A percentile compares a stretch with the other conserved stretches of the same genome.
phyloP scores from a whole-genome alignment of 768 basidiomycete genomes.

The Suillus occidentalis region DNA sequence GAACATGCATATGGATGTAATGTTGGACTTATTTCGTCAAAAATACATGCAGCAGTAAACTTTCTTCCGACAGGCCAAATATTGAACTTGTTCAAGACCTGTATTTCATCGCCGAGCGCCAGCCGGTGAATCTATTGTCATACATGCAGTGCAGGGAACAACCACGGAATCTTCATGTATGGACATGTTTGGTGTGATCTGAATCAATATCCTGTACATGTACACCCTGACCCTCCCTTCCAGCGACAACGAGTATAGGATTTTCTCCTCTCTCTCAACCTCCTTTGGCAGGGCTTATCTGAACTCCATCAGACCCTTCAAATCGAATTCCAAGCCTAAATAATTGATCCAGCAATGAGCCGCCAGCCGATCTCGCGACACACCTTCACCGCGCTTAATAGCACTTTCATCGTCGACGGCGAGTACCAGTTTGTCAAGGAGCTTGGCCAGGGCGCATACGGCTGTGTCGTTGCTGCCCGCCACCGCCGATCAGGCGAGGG shows the following conservation, averaged over 20 bases:
- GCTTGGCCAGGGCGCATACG: slow-evolving; percentile 94
- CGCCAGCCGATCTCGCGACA: slow-evolving; percentile 55
- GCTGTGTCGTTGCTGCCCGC: slow-evolving; percentile 85
- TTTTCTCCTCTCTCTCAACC: background rate
- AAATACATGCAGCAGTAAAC: background rate
- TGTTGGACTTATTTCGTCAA: background rate
- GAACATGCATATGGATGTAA: background rate
- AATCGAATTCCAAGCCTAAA: background rate
- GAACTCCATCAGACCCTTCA: background rate
- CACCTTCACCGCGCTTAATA: slow-evolving; percentile 81
- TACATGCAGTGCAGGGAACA: slow-evolving; percentile 2
- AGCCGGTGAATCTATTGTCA: background rate
- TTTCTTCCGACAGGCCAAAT: background rate
- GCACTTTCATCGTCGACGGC: slow-evolving; percentile 83
- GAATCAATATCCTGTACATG: slow-evolving; percentile 16
- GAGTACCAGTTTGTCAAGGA: slow-evolving; percentile 96
- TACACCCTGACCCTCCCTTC: background rate
- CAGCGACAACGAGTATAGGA: background rate
- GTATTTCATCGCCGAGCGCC: background rate
- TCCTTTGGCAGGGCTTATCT: background rate
- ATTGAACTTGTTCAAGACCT: background rate
- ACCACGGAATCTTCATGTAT: slow-evolving; percentile 18
- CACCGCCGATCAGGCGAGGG: slow-evolving; percentile 84
- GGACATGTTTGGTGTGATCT: slow-evolving; percentile 32
- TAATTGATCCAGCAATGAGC: background rate